Evolutionary conservation across 148 eudicot species (phyloP).

Genomic region (Chenopodium suecicum): DNA sequence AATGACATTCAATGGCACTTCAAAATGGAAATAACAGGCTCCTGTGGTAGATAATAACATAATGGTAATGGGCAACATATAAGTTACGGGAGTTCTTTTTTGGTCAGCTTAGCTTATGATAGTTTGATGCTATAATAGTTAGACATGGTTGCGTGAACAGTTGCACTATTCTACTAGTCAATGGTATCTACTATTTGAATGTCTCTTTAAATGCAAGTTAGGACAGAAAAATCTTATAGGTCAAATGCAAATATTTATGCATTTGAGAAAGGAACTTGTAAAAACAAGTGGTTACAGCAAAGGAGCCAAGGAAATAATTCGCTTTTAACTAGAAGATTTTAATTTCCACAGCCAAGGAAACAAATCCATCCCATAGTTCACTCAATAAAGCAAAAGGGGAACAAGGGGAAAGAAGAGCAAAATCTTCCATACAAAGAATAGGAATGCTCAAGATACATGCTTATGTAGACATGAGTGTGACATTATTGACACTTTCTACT

Average conservation of each 20-base stretch:
- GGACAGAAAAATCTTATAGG: too few relatives aligned
- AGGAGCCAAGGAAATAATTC: too few relatives aligned
- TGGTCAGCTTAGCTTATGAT: not conserved
- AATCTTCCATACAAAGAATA: too few relatives aligned
- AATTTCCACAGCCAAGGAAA: not conserved
- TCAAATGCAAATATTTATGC: too few relatives aligned
- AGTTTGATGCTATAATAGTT: not conserved
- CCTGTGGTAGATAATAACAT: not conserved
- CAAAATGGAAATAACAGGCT: not conserved
- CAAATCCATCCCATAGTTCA: not conserved
- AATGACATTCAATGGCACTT: not conserved
- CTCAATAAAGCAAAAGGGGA: not conserved
- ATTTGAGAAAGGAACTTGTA: too few relatives aligned
- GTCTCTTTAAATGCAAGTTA: not conserved
- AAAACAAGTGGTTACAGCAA: too few relatives aligned
- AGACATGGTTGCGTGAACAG: not conserved
- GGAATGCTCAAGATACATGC: too few relatives aligned
- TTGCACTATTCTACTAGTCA: not conserved
- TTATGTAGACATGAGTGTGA: too few relatives aligned
- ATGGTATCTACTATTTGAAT: too few relatives aligned
- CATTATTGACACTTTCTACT: too few relatives aligned
- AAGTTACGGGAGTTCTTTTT: not conserved
- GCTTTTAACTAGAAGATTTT: too few relatives aligned
- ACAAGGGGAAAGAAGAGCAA: not conserved
- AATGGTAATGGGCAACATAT: not conserved